phyloP scores from a whole-genome alignment of 805 yeast species.

The Ogataea methylovora region DNA sequence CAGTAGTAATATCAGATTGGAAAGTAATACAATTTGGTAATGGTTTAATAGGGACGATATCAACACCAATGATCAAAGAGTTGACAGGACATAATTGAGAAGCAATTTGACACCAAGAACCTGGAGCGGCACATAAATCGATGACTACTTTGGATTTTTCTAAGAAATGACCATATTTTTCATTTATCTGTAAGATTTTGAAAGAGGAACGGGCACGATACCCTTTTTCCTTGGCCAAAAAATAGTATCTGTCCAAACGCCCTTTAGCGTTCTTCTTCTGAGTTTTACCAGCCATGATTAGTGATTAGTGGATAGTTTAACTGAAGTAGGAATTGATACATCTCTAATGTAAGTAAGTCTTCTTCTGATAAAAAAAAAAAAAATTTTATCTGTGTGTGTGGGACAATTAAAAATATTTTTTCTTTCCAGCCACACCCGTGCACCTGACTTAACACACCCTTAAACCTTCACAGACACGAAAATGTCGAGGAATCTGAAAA shows the following conservation, averaged over 20 bases:
- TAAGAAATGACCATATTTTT: slow-evolving; percentile 90
- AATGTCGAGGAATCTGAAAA: too few relatives aligned
- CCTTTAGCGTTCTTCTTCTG: slow-evolving; percentile 97
- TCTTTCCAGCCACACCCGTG: too few relatives aligned
- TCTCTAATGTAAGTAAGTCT: too few relatives aligned
- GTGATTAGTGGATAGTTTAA: neutral
- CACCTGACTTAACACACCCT: too few relatives aligned
- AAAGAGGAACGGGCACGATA: slow-evolving; percentile 98
- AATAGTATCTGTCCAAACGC: slow-evolving; percentile 97
- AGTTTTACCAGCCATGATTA: slow-evolving; percentile 54
- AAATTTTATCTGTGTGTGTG: neutral
- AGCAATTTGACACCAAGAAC: slow-evolving; percentile 99
- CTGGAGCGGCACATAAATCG: slow-evolving; percentile 98
- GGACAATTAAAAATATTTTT: too few relatives aligned
- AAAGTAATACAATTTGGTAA: slow-evolving; percentile 91
- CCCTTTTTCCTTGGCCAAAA: slow-evolving; percentile 95
- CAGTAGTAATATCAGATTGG: slow-evolving; percentile 96
- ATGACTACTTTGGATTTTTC: slow-evolving; percentile 94
- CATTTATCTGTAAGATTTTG: slow-evolving; percentile 90
- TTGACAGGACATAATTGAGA: slow-evolving; percentile 87
- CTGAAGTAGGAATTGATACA: neutral
- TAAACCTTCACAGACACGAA: too few relatives aligned
- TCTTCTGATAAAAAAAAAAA: too few relatives aligned
- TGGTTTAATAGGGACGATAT: slow-evolving; percentile 95
- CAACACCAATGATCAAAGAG: slow-evolving; percentile 96